These are phyloP conservation scores for Cryptococcus sp. DNA, from an alignment of 1,284 basidiomycete species.

Conservation along the genomic window DNA sequence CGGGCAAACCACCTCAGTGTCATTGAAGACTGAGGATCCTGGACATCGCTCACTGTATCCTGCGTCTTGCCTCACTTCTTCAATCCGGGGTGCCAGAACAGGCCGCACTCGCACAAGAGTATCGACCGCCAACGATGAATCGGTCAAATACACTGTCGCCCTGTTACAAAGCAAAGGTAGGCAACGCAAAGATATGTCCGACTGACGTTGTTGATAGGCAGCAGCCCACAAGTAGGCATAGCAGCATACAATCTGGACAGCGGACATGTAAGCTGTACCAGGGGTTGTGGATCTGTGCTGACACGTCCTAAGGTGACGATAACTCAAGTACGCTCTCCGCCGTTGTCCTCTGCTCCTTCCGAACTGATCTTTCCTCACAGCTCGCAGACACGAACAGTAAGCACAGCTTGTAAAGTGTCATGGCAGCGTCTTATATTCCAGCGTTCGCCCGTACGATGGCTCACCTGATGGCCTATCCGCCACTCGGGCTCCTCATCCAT, in stretches of 20 bases:
- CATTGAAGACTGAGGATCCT: too few relatives aligned
- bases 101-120: background rate
- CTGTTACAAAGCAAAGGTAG: conserved; percentile 21
- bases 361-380: background rate
- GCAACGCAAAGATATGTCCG: background rate
- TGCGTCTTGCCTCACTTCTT: too few relatives aligned
- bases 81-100: too few relatives aligned
- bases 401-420: background rate
- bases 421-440: conserved; percentile 26
- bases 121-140: background rate
- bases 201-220: conserved; percentile 45
- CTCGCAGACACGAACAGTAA: background rate
- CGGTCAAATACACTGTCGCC: background rate
- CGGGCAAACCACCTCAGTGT: too few relatives aligned
- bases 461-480: conserved; percentile 75
- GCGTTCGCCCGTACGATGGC: conserved; percentile 84
- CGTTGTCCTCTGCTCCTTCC: background rate
- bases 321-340: conserved; percentile 26
- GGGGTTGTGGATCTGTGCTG: conserved; percentile 8
- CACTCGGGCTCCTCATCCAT: conserved; percentile 71
- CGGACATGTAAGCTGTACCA: conserved; percentile 64
- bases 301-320: conserved; percentile 26
- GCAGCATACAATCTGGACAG: conserved; percentile 80
- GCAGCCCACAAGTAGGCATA: conserved; percentile 78
- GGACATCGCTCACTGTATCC: too few relatives aligned